A percentile compares a stretch with the other conserved stretches of the same genome.
Evolutionary conservation across 1,284 basidiomycete species (phyloP).

Genomic region (Sphaerobolus stellatus): DNA sequence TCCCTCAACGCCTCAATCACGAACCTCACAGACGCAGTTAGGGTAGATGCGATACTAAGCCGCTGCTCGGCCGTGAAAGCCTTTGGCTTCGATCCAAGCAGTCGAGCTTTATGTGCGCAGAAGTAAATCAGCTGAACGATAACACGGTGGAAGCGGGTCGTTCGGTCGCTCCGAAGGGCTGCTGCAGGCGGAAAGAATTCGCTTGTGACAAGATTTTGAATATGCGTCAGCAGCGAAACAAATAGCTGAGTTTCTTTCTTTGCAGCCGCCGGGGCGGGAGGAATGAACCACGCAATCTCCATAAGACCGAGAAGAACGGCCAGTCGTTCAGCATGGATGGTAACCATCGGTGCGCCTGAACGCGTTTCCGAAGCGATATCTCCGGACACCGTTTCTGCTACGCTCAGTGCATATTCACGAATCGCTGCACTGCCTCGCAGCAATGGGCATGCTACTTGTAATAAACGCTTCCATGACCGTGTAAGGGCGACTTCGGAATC

Average conservation of each 20-base stretch:
- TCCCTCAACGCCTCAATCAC: conserved; percentile 71
- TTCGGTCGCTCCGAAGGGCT: conserved; percentile 68
- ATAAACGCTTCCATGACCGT: conserved; percentile 76
- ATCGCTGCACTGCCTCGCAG: conserved; percentile 57
- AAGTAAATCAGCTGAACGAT: conserved; percentile 82
- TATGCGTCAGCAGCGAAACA: conserved; percentile 56
- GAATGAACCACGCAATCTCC: conserved; percentile 75
- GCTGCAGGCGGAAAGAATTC: conserved; percentile 72
- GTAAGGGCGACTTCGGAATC: conserved; percentile 75
- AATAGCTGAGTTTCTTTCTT: conserved; percentile 59
- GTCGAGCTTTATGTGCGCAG: conserved; percentile 63
- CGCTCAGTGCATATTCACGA: conserved; percentile 55
- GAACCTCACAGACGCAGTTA: conserved; percentile 64
- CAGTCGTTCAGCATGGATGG: conserved; percentile 76
- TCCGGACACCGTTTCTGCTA: conserved; percentile 63
- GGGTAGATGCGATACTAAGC: conserved; percentile 51
- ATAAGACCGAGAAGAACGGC: conserved; percentile 73
- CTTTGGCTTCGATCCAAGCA: conserved; percentile 48
- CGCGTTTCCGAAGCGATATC: conserved; percentile 70
- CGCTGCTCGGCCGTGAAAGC: conserved; percentile 60
- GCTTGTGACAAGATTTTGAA: conserved; percentile 70
- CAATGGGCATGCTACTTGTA: conserved; percentile 65
- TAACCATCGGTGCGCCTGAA: conserved; percentile 81
- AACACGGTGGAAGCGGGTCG: conserved; percentile 75
- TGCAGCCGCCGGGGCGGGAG: conserved; percentile 35